Evolutionary conservation across 2,329 filamentous ascomycete genomes (phyloP).

Genomic region (Lachnum nothofagi): DNA sequence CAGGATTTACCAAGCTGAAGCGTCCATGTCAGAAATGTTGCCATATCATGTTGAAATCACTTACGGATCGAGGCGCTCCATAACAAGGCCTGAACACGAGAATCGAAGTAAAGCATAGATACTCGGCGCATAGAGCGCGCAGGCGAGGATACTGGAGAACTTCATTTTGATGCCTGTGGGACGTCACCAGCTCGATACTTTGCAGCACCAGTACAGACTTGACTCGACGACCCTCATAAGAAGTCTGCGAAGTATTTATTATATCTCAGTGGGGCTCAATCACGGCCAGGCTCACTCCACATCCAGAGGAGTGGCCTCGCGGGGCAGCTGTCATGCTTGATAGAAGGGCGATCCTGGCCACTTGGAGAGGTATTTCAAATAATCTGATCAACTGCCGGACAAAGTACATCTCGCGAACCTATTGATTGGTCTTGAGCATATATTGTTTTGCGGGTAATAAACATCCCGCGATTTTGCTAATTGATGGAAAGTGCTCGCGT

Average conservation of each 20-base stretch:
- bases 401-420: neutral
- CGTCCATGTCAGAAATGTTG: neutral
- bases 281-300: too few species aligned
- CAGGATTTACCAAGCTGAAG: conserved; percentile 1
- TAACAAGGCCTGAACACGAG: neutral
- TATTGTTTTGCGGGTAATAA: neutral
- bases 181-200: too few species aligned
- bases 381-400: neutral
- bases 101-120: neutral
- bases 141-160: neutral
- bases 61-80: conserved; percentile 5
- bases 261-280: too few species aligned
- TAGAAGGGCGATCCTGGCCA: neutral
- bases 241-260: too few species aligned
- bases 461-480: neutral
- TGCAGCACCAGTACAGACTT: too few species aligned
- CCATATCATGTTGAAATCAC: neutral
- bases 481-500: neutral
- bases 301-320: too few species aligned
- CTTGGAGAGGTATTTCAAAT: neutral
- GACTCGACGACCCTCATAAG: too few species aligned
- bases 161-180: too few species aligned
- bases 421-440: neutral
- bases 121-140: neutral
- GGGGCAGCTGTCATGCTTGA: too few species aligned